Evolutionary conservation across 345 rosid genomes (phyloP).

Genomic region (Geranium brycei): DNA sequence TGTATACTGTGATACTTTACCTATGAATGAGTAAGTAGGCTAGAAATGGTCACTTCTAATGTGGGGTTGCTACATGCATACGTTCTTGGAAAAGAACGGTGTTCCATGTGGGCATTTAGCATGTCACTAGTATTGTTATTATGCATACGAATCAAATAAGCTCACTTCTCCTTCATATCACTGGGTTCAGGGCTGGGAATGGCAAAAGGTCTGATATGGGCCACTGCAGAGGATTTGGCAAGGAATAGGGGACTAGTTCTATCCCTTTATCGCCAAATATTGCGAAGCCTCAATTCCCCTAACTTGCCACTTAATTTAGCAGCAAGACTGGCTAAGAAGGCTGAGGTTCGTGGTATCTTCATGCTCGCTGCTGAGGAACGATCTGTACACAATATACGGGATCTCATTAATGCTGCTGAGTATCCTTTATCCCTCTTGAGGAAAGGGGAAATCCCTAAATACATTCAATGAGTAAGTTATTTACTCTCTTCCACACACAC

Average conservation of each 20-base stretch:
- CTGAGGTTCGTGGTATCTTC: conserved; percentile 35
- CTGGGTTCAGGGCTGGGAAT: not conserved
- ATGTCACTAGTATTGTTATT: too few species aligned
- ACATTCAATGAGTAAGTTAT: conserved; percentile 14
- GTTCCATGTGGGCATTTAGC: too few species aligned
- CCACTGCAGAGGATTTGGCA: conserved; percentile 26
- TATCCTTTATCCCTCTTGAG: conserved; percentile 26
- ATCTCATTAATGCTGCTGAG: conserved; percentile 30
- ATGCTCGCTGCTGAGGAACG: conserved; percentile 30
- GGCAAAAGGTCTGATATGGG: conserved; percentile 33
- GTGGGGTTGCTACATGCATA: too few species aligned
- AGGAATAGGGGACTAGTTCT: conserved; percentile 26
- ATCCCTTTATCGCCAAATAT: conserved; percentile 30
- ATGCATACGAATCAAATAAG: not conserved
- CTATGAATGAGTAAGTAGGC: too few species aligned
- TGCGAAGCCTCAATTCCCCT: conserved; percentile 36
- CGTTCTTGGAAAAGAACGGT: too few species aligned
- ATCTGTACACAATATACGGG: conserved; percentile 31
- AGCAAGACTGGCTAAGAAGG: conserved; percentile 38
- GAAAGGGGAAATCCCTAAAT: conserved; percentile 32
- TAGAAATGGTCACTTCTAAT: too few species aligned
- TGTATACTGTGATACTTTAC: too few species aligned
- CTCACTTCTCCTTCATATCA: not conserved
- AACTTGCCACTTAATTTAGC: conserved; percentile 29
- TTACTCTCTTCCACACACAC: not conserved